Evolutionary conservation across 2,329 filamentous ascomycete genomes (phyloP).

Genomic region (Colletotrichum somersetense): DNA sequence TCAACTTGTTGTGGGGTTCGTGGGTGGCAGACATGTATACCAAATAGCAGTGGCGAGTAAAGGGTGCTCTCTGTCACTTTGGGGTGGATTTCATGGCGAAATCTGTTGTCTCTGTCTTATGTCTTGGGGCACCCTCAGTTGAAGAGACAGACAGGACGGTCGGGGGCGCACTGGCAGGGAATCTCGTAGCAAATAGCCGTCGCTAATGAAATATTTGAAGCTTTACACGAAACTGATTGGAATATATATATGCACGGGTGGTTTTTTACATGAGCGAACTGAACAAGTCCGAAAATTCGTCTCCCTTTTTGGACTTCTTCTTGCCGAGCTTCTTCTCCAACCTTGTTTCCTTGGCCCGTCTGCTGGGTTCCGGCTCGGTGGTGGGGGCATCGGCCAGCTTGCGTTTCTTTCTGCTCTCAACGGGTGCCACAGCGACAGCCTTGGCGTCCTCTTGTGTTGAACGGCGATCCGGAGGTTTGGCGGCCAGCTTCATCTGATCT

Average conservation of each 20-base stretch:
- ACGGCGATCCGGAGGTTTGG: neutral
- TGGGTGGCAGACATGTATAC: conserved; percentile 31
- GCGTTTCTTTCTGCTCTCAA: conserved; percentile 21
- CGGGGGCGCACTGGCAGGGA: conserved; percentile 41
- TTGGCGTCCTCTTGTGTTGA: neutral
- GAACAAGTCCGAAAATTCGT: conserved; percentile 83
- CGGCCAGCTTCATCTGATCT: conserved; percentile 32
- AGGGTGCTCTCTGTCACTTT: conserved; percentile 22
- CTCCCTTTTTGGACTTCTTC: conserved; percentile 64
- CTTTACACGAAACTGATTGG: neutral
- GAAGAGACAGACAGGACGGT: conserved; percentile 31
- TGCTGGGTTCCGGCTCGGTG: neutral
- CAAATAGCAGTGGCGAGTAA: conserved; percentile 15
- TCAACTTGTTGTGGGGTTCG: neutral
- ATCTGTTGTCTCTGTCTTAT: conserved; percentile 21
- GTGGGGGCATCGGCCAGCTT: neutral
- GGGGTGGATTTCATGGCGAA: conserved; percentile 9
- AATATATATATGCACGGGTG: neutral
- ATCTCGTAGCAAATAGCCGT: conserved; percentile 39
- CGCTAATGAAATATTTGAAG: conserved; percentile 40
- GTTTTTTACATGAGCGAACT: conserved; percentile 63
- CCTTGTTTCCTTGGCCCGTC: conserved; percentile 48
- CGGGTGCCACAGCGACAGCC: no score
- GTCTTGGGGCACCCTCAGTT: conserved; percentile 28
- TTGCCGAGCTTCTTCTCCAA: conserved; percentile 39